These are phyloP conservation scores for Biscogniauxia sp. DNA, from an alignment of 2,329 filamentous ascomycete genomes.

Conservation along the genomic window DNA sequence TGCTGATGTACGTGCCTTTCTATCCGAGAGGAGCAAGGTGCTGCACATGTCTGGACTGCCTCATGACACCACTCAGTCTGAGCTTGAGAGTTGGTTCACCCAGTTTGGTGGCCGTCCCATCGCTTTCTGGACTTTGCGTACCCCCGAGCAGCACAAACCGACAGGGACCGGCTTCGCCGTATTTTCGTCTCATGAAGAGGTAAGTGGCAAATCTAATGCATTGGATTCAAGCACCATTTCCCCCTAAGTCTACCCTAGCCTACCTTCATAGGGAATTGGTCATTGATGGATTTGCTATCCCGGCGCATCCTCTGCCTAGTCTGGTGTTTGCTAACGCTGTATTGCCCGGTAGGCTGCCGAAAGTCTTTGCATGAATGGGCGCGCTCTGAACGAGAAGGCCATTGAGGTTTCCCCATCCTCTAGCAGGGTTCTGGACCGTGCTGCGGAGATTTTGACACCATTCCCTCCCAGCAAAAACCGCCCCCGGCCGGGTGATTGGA, in stretches of 20 bases:
- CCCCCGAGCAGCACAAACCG: slow-evolving; percentile 98
- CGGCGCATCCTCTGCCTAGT: background rate
- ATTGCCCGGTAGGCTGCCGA: slow-evolving; percentile 72
- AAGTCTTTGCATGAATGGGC: slow-evolving; percentile 98
- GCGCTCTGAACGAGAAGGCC: slow-evolving; percentile 96
- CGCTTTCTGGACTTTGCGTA: slow-evolving; percentile 97
- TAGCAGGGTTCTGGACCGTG: slow-evolving; percentile 92
- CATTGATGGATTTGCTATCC: background rate
- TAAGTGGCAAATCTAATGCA: slow-evolving; percentile 46
- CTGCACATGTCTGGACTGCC: slow-evolving; percentile 96
- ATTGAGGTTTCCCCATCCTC: slow-evolving; percentile 98
- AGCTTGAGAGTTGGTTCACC: slow-evolving; percentile 99
- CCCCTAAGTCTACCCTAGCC: too few species aligned
- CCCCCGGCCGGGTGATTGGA: slow-evolving; percentile 96
- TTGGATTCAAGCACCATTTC: background rate
- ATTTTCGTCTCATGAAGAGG: slow-evolving; percentile 98
- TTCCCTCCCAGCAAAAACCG: slow-evolving; percentile 99
- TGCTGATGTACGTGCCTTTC: slow-evolving; percentile 92
- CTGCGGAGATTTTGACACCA: slow-evolving; percentile 91
- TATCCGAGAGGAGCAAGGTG: slow-evolving; percentile 95
- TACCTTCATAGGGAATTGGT: background rate
- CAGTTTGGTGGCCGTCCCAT: slow-evolving; percentile 97
- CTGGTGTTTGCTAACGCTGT: slow-evolving; percentile 7
- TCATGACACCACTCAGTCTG: slow-evolving; percentile 97
- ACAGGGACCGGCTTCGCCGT: slow-evolving; percentile 97